Evolutionary conservation across 306 rosid genomes (phyloP).

Genomic region (Comarum palustre): DNA sequence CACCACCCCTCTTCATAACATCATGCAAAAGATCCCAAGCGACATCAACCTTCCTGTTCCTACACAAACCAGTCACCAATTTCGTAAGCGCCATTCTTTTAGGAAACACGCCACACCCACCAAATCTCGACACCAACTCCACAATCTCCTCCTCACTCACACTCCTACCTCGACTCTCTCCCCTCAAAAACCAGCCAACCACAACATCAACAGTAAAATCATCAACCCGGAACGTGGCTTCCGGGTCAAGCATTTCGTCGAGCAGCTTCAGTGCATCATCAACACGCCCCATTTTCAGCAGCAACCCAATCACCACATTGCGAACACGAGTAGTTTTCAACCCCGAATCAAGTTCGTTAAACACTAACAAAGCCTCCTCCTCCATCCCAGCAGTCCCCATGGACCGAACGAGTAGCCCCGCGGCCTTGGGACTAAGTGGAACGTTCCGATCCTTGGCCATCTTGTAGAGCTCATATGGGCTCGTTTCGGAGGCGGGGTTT

Average conservation of each 20-base stretch:
- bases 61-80: conserved; percentile 50
- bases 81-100: conserved; percentile 45
- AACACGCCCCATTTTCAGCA: conserved; percentile 39
- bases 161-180: conserved; percentile 30
- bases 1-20: conserved; percentile 50
- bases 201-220: conserved; percentile 43
- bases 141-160: conserved; percentile 41
- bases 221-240: conserved; percentile 37
- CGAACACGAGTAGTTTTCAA: conserved; percentile 41
- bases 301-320: conserved; percentile 33
- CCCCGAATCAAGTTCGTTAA: conserved; percentile 35
- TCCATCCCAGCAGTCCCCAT: conserved; percentile 44
- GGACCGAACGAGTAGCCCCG: conserved; percentile 35
- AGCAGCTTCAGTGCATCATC: conserved; percentile 52
- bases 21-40: conserved; percentile 65
- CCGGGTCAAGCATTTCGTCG: conserved; percentile 63
- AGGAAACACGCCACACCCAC: conserved; percentile 45
- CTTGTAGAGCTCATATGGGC: conserved; percentile 40
- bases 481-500: conserved; percentile 35
- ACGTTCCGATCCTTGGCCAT: conserved; percentile 29
- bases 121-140: conserved; percentile 47
- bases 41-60: conserved; percentile 36
- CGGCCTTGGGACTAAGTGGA: conserved; percentile 30
- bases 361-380: conserved; percentile 42
- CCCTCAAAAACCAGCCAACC: conserved; percentile 36